phyloP scores from a whole-genome alignment of 371 early-diverging fungal genomes.

The Massospora cicadina region DNA sequence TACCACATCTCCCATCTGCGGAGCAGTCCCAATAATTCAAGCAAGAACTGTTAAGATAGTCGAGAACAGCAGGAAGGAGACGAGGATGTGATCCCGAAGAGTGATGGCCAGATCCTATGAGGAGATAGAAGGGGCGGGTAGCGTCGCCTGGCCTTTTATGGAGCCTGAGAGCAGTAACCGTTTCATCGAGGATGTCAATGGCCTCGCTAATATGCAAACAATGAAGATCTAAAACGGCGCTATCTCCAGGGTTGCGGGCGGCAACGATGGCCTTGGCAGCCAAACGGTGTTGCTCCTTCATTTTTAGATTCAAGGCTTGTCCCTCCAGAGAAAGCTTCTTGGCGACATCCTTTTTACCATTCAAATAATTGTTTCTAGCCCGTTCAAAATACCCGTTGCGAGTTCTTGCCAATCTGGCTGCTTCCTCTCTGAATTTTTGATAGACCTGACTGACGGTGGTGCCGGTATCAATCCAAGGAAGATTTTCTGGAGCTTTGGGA shows the following conservation, averaged over 20 bases:
- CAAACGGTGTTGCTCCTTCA: conserved; percentile 34
- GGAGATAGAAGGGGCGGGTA: conserved; percentile 25
- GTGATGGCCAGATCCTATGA: conserved; percentile 31
- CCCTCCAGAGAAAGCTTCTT: conserved; percentile 31
- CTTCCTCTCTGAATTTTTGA: conserved; percentile 29
- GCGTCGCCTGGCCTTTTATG: conserved; percentile 15
- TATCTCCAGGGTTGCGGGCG: conserved; percentile 19
- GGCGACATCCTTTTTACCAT: conserved; percentile 33
- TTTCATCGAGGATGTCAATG: conserved; percentile 25
- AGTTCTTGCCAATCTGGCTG: conserved; percentile 30
- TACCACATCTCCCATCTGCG: conserved; percentile 10
- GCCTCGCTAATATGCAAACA: conserved; percentile 40
- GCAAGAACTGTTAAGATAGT: conserved; percentile 22
- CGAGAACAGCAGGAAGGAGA: conserved; percentile 19
- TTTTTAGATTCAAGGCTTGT: conserved; percentile 30
- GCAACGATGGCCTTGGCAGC: conserved; percentile 36
- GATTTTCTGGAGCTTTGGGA: conserved; percentile 19
- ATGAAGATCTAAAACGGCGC: conserved; percentile 35
- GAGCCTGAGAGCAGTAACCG: conserved; percentile 23
- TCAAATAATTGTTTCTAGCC: conserved; percentile 31
- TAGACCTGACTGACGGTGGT: conserved; percentile 23
- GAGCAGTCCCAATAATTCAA: conserved; percentile 9
- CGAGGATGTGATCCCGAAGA: conserved; percentile 14
- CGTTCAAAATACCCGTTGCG: conserved; percentile 35
- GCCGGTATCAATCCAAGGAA: conserved; percentile 38